phyloP scores from a whole-genome alignment of 2,329 filamentous ascomycete species.

The Claviceps sp. region DNA sequence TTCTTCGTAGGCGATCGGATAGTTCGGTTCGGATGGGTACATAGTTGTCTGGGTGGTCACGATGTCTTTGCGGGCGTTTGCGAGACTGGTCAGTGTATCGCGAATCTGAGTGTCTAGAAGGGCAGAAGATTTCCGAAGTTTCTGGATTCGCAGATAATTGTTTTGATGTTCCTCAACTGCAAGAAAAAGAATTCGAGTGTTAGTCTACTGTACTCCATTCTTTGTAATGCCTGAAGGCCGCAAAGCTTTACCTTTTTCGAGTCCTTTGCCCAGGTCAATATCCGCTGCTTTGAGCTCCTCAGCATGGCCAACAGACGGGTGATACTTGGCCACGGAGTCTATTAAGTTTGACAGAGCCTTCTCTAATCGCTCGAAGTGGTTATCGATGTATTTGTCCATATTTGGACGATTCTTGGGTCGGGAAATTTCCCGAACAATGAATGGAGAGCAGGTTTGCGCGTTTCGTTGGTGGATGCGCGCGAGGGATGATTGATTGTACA shows the following conservation, averaged over 20 bases:
- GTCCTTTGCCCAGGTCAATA: conserved; percentile 47
- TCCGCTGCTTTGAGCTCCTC: conserved; percentile 60
- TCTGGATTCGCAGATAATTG: conserved; percentile 55
- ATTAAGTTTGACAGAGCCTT: conserved; percentile 55
- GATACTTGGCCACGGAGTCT: conserved; percentile 72
- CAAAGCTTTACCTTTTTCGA: conserved; percentile 45
- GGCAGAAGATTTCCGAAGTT: conserved; percentile 52
- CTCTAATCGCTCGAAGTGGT: conserved; percentile 52
- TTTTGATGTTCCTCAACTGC: conserved; percentile 61
- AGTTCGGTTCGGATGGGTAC: conserved; percentile 36
- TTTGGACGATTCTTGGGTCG: not conserved
- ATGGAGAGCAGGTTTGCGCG: not conserved
- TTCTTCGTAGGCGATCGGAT: conserved; percentile 54
- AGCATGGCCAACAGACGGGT: conserved; percentile 55
- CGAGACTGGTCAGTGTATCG: conserved; percentile 54
- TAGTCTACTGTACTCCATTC: not conserved
- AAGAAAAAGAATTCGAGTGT: not conserved
- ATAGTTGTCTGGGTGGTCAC: conserved; percentile 46
- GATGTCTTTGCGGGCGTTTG: conserved; percentile 60
- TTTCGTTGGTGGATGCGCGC: not conserved
- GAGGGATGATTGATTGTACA: not conserved
- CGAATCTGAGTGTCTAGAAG: conserved; percentile 61
- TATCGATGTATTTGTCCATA: conserved; percentile 52
- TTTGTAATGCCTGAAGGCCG: not conserved
- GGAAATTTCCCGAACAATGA: not conserved